Evolutionary conservation across 345 rosid genomes (phyloP), one percentile per base, ranked within the genome.

Genomic region (Citrus cavaleriei): DNA sequence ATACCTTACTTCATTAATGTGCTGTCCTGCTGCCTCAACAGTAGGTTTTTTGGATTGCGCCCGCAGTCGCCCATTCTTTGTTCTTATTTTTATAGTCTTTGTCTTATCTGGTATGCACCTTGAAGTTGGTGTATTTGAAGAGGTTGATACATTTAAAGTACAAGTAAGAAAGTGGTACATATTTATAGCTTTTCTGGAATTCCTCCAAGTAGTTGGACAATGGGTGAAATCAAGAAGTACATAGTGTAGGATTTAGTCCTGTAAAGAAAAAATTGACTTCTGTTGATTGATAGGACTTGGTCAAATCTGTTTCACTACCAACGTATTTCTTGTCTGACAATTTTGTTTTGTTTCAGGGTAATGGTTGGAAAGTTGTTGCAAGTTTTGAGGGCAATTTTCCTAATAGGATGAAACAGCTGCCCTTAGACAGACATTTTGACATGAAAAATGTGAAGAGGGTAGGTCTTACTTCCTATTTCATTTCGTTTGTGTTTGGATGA

Each of bases 351-450:
- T 77, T 86, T 81, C 87, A 97, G 99, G 99, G 99, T 81, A 91
- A 89, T 87, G 99, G 99, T 78, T 97, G 98, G 98, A 97, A 94
- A 85, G 88, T 97, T 86, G 99, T 97, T 83, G 93, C 97, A 37
- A 92, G 97, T 85, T 97, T 97, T 83, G 99, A 97, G 86, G 99
- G 98, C 14, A 94, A 84, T 86, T 94, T 96, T 67, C 99, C 99
- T 65, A 93, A 83, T 78, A 89, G 98, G 79, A 91, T 96, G 81
- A 96, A 97, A 92, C 95, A 94, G 83, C 97, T 97, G 30, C 99
- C 99, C 58, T 81, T 97, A 82, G 99, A 97, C 73, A 94, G 92
- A 80, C 97, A 97, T 87, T 97, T 97, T 84, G 98, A 97, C 83
- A 78, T 97, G 74, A 91, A 88, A 61, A 94, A 97, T 83, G 93